Percentiles rank a stretch among this genome's conserved stretches.
These are phyloP conservation scores for Sporopachydermia lactativora DNA, from an alignment of 805 yeast genomes.

Conservation along the genomic window DNA sequence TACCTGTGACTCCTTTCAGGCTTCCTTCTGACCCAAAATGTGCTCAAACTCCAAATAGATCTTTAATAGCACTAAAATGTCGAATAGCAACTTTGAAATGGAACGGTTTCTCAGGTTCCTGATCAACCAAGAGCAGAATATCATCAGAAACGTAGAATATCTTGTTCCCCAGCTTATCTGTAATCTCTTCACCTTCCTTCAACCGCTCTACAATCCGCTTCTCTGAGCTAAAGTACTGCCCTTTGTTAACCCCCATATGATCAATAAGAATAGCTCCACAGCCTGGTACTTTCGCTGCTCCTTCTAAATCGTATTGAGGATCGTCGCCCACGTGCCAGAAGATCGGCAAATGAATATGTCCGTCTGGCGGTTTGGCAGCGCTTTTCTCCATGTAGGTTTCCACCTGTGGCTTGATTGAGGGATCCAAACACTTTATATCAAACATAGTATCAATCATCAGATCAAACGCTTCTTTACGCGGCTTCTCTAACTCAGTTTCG, in stretches of 20 bases:
- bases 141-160: background rate
- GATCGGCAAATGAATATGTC: background rate
- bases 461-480: background rate
- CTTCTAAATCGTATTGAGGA: background rate
- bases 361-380: background rate
- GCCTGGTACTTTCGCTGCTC: background rate
- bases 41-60: background rate
- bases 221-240: background rate
- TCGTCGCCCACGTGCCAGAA: slow-evolving; percentile 1
- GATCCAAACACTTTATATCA: background rate
- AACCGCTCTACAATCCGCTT: background rate
- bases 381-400: background rate
- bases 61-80: background rate
- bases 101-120: background rate
- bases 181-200: background rate
- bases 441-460: background rate
- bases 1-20: no score
- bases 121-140: background rate
- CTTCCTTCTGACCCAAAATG: slow-evolving; percentile 1
- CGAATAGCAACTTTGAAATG: background rate
- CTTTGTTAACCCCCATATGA: background rate
- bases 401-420: background rate
- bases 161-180: background rate
- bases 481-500: background rate
- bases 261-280: background rate